These are phyloP conservation scores for maize (Zea mays) DNA, from an alignment of 176 grass and related monocot species.

Conservation along the genomic window Zm-B73-REFERENCE-NAM-5.0 NC_050105.1:132614501-132615000, in stretches of 20 bases:
- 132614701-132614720: background rate
- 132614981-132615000: too few species aligned
- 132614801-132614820: background rate
- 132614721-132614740: background rate
- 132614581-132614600: slow-evolving; percentile 13
- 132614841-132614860: too few species aligned
- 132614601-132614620: slow-evolving; percentile 17
- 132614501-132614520: slow-evolving; percentile 1
- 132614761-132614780: background rate
- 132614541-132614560: slow-evolving; percentile 18
- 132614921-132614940: too few species aligned
- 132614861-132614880: too few species aligned
- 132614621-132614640: background rate
- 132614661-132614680: background rate
- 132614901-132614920: too few species aligned
- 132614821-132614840: too few species aligned
- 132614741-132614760: background rate
- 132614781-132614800: background rate
- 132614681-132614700: background rate
- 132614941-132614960: too few species aligned
- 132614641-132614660: background rate
- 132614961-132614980: too few species aligned
- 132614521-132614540: slow-evolving; percentile 19
- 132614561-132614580: slow-evolving; percentile 17
- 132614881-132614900: too few species aligned